Evolutionary conservation across 768 basidiomycete species (phyloP).

Genomic region (Melanogaster broomeanus): DNA sequence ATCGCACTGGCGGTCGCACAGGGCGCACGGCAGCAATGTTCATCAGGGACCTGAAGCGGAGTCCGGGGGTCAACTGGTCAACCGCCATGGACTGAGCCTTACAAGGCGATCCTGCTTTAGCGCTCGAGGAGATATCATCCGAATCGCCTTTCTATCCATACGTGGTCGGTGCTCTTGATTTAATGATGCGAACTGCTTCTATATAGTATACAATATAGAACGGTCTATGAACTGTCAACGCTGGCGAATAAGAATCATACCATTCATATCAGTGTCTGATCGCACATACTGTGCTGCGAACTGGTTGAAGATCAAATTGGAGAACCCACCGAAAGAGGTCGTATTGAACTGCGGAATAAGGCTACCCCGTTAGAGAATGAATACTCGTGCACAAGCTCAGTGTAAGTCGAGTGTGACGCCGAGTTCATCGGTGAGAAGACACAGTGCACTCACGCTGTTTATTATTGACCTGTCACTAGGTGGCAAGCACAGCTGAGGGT

Average conservation of each 20-base stretch:
- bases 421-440: too few relatives aligned
- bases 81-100: neutral
- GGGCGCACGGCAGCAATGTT: neutral
- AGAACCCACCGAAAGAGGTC: neutral
- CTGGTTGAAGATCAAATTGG: neutral
- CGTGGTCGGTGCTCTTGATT: neutral
- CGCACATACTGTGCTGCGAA: neutral
- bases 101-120: neutral
- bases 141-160: neutral
- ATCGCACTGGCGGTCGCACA: neutral
- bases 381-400: too few relatives aligned
- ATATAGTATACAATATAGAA: neutral
- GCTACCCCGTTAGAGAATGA: neutral
- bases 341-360: neutral
- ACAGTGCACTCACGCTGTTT: too few relatives aligned
- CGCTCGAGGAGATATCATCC: neutral
- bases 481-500: too few relatives aligned
- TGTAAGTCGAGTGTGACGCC: too few relatives aligned
- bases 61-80: neutral
- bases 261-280: neutral
- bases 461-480: too few relatives aligned
- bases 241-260: neutral
- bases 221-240: neutral
- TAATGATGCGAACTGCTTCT: neutral
- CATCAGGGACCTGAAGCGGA: neutral